Evolutionary conservation across 2,329 filamentous ascomycete species (phyloP).

Genomic region (Cordyceps farinosa): DNA sequence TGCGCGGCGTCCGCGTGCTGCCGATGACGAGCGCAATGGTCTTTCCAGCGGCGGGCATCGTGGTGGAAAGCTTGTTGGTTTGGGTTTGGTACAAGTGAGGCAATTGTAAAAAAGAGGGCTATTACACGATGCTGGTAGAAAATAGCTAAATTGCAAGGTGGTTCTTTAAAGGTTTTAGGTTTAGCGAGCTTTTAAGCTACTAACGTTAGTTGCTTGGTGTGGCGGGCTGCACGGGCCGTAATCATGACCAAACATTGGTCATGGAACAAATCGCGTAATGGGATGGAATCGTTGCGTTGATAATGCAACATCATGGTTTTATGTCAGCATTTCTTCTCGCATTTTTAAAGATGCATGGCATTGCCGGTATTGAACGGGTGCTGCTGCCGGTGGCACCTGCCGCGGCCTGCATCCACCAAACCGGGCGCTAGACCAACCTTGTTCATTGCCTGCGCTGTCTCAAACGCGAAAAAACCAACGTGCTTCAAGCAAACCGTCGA

Average conservation of each 20-base stretch:
- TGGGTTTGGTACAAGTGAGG: background rate
- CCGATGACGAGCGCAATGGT: constrained; percentile 34
- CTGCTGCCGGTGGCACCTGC: background rate
- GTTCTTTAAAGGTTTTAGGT: background rate
- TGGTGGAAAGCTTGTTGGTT: background rate
- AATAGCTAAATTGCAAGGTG: background rate
- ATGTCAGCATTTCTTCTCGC: no score
- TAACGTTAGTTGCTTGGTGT: background rate
- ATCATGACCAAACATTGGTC: constrained; percentile 2
- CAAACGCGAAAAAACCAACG: background rate
- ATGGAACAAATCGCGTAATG: background rate
- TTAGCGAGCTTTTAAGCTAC: background rate
- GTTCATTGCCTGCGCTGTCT: background rate
- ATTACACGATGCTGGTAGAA: background rate
- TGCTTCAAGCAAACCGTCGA: background rate
- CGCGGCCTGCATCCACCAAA: background rate
- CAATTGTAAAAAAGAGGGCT: background rate
- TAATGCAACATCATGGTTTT: background rate
- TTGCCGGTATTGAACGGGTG: background rate
- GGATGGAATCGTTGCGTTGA: background rate
- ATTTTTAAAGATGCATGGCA: background rate
- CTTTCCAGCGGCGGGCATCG: constrained; percentile 14
- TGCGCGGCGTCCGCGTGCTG: constrained; percentile 32
- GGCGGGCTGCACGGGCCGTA: background rate
- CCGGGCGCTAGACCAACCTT: background rate